A percentile compares a stretch with the other conserved stretches of the same genome.
These are phyloP conservation scores for Cadophora sp. DNA, from an alignment of 2,329 filamentous ascomycete genomes.

Conservation along the genomic window DNA sequence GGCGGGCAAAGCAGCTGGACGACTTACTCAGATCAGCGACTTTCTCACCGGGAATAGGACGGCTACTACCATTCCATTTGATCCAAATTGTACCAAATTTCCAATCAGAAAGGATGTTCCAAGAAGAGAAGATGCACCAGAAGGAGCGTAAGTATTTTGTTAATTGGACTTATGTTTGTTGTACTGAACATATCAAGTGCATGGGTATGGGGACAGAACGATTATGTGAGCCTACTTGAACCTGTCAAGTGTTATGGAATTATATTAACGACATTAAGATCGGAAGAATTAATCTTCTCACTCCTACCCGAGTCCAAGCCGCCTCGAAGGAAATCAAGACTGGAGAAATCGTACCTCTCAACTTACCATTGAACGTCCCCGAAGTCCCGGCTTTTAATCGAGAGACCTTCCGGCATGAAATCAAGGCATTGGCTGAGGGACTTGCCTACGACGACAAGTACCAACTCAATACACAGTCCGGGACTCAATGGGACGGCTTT, in stretches of 20 bases:
- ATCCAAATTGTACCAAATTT: slow-evolving; percentile 43
- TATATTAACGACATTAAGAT: slow-evolving; percentile 38
- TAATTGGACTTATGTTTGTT: background rate
- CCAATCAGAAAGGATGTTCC: slow-evolving; percentile 41
- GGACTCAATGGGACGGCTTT: slow-evolving; percentile 64
- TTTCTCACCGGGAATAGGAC: slow-evolving; percentile 39
- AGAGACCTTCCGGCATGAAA: slow-evolving; percentile 45
- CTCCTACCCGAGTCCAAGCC: slow-evolving; percentile 50
- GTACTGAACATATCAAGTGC: slow-evolving; percentile 32
- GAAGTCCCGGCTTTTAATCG: slow-evolving; percentile 48
- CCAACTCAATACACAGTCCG: slow-evolving; percentile 64
- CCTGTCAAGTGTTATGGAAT: background rate
- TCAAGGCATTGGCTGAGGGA: slow-evolving; percentile 38
- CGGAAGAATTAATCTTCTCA: slow-evolving; percentile 56
- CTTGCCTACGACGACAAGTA: slow-evolving; percentile 66
- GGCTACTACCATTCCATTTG: slow-evolving; percentile 40
- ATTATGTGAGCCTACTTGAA: slow-evolving; percentile 34
- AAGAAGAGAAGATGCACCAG: slow-evolving; percentile 41
- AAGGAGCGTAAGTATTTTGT: slow-evolving; percentile 39
- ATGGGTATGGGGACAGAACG: slow-evolving; percentile 45
- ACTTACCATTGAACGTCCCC: slow-evolving; percentile 43
- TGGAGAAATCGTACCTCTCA: slow-evolving; percentile 49
- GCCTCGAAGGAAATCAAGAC: slow-evolving; percentile 52
- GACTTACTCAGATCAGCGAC: slow-evolving; percentile 40
- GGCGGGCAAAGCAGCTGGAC: slow-evolving; percentile 31